Conservation (phyloP, 177 flowering plant species). For the Telopea speciosissima region DNA sequence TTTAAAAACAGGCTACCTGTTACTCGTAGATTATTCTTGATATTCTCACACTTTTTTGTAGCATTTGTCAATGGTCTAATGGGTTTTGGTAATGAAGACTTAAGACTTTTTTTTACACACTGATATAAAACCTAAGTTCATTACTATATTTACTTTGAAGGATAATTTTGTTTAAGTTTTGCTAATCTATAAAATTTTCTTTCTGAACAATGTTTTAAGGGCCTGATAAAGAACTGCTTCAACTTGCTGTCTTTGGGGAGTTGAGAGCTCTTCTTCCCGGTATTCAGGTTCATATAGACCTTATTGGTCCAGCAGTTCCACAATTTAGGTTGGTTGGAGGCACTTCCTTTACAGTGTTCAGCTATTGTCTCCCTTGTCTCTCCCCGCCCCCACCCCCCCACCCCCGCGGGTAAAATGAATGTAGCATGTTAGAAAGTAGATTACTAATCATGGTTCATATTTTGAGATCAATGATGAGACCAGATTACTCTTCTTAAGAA, state of each 20-base stretch:
- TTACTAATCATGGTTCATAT: no score
- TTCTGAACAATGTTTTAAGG: constrained; percentile 35
- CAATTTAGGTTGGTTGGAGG: constrained; percentile 41
- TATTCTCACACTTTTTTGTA: background rate
- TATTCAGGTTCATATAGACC: constrained; percentile 47
- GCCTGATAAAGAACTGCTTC: constrained; percentile 82
- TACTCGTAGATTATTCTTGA: no score
- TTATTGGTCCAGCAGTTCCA: constrained; percentile 88
- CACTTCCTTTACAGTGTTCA: background rate
- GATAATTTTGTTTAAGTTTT: constrained; percentile 1
- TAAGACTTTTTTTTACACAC: background rate
- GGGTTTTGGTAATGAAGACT: background rate
- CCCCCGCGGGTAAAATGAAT: no score
- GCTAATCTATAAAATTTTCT: constrained; percentile 10
- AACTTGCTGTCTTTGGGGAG: constrained; percentile 71
- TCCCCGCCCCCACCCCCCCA: no score
- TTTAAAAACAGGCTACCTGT: background rate
- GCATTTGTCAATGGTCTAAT: background rate
- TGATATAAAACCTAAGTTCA: background rate
- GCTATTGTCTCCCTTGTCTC: no score
- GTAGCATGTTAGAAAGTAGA: no score
- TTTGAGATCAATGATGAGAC: no score
- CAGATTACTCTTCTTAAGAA: no score
- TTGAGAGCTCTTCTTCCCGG: constrained; percentile 73
- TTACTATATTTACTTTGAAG: background rate